These are phyloP conservation scores for Spizellomyces punctatus DNA, from an alignment of 192 early-diverging fungal genomes.

Conservation along the genomic window DNA sequence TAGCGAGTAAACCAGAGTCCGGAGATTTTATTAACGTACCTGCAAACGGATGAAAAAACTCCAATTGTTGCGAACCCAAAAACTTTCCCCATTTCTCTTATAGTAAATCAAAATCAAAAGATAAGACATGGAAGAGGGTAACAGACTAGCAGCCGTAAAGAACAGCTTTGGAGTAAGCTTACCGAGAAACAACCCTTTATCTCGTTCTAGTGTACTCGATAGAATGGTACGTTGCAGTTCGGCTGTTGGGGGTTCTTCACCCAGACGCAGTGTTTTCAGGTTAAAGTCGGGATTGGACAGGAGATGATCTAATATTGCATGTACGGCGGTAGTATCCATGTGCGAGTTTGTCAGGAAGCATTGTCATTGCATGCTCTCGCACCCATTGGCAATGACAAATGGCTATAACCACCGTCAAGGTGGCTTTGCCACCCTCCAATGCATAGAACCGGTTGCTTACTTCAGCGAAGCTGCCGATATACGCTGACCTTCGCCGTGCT, in stretches of 20 bases:
- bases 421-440: no score
- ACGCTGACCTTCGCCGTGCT: no score
- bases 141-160: background rate
- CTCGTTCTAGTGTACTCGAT: background rate
- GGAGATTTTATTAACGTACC: background rate
- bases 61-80: background rate
- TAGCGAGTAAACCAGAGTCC: background rate
- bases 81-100: conserved; percentile 26
- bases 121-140: background rate
- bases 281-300: conserved; percentile 3
- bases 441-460: no score
- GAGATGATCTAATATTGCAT: background rate
- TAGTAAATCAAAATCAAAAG: background rate
- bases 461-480: no score
- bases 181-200: conserved; percentile 16
- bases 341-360: no score
- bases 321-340: background rate
- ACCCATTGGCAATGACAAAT: no score
- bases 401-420: no score
- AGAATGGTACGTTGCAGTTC: background rate
- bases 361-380: no score
- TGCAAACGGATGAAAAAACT: background rate
- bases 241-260: background rate
- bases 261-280: background rate
- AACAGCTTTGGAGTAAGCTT: background rate